Percentiles rank a stretch among this genome's conserved stretches.
Conservation (phyloP, 257 asterid species). For the Linaria vulgaris region DNA sequence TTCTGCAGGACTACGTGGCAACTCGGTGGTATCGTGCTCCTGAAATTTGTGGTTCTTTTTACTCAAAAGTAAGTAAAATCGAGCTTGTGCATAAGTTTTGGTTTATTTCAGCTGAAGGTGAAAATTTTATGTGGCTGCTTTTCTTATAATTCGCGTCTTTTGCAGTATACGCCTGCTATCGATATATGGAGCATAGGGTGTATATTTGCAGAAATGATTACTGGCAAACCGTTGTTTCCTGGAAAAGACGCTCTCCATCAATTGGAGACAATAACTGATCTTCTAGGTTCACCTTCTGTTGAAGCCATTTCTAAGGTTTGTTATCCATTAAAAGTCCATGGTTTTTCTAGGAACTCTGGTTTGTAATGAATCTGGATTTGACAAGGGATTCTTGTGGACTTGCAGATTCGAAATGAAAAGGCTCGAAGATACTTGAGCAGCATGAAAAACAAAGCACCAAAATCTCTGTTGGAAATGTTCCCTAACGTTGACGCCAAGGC, state of each 20-base stretch:
- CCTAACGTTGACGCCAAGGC: slow-evolving; percentile 70
- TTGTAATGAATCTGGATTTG: no score
- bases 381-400: slow-evolving; percentile 6
- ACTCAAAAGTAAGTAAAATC: slow-evolving; percentile 58
- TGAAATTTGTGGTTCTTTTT: slow-evolving; percentile 84
- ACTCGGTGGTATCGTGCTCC: slow-evolving; percentile 93
- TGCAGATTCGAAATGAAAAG: slow-evolving; percentile 78
- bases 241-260: slow-evolving; percentile 70
- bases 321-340: slow-evolving; percentile 15
- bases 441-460: slow-evolving; percentile 55
- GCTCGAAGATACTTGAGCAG: slow-evolving; percentile 67
- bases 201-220: slow-evolving; percentile 73
- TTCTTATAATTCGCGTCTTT: slow-evolving; percentile 16
- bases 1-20: slow-evolving; percentile 71
- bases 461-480: slow-evolving; percentile 55
- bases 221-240: slow-evolving; percentile 68
- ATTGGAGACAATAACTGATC: slow-evolving; percentile 74
- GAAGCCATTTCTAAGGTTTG: slow-evolving; percentile 69
- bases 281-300: slow-evolving; percentile 66
- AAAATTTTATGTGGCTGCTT: neutral
- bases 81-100: neutral
- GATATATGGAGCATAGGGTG: slow-evolving; percentile 88
- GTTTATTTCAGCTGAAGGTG: neutral
- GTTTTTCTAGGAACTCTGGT: no score
- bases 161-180: slow-evolving; percentile 78